A percentile compares a stretch with the other conserved stretches of the same genome.
These are phyloP conservation scores for Aspergillus indologenus DNA, from an alignment of 495 filamentous ascomycete species.

Conservation along the genomic window DNA sequence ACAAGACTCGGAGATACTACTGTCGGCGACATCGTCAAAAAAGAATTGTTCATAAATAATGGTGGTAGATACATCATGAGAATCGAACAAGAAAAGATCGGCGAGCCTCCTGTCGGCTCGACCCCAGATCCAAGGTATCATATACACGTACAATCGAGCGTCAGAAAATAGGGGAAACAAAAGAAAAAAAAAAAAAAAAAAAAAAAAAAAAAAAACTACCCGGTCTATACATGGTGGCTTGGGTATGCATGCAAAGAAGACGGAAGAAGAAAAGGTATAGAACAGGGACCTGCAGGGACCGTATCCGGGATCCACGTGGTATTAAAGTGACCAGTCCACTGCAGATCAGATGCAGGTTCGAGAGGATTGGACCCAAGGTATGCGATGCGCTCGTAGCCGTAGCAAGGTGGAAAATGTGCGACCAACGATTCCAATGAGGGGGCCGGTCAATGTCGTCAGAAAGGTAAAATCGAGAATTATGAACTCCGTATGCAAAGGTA, in stretches of 20 bases:
- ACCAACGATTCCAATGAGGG: not conserved
- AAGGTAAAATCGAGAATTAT: not conserved
- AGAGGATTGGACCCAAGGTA: constrained; percentile 12
- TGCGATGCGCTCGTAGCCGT: constrained; percentile 25
- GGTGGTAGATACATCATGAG: constrained; percentile 13
- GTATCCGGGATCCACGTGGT: constrained; percentile 2
- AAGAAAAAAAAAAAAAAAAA: constrained; percentile 20
- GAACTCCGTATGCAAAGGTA: constrained; percentile 22
- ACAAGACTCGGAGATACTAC: not conserved
- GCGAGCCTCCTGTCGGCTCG: constrained; percentile 7
- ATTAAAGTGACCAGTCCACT: constrained; percentile 2
- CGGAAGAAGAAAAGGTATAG: constrained; percentile 13
- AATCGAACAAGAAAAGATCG: constrained; percentile 12
- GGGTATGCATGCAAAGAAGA: constrained; percentile 21
- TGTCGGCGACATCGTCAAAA: not conserved
- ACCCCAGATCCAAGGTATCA: constrained; percentile 24
- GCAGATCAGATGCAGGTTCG: constrained; percentile 7
- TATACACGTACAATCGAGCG: constrained; percentile 26
- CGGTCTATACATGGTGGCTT: constrained; percentile 18
- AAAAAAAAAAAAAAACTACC: constrained; percentile 19
- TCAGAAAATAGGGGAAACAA: constrained; percentile 20
- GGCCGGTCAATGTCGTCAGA: constrained; percentile 2
- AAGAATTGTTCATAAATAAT: not conserved
- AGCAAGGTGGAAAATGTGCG: not conserved
- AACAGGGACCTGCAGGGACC: constrained; percentile 3